Evolutionary conservation across 2,329 filamentous ascomycete genomes (phyloP).

Genomic region (Fusarium stilboides): DNA sequence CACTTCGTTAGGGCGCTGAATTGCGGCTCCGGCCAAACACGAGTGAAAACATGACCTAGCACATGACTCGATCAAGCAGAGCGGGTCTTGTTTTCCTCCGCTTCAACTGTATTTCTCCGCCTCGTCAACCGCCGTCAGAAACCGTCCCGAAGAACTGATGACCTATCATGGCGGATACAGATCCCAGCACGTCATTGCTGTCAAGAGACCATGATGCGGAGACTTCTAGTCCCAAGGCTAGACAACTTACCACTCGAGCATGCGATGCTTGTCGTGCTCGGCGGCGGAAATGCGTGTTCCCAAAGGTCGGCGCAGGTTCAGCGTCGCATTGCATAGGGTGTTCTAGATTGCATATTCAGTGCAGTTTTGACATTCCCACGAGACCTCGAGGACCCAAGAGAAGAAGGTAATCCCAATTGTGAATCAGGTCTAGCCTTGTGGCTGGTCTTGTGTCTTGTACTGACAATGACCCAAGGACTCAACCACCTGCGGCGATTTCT

Average conservation of each 20-base stretch:
- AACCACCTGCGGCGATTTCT: not conserved
- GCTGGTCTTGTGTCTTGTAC: not conserved
- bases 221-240: not conserved
- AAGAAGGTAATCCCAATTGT: not conserved
- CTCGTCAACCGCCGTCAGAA: not conserved
- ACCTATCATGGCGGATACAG: not conserved
- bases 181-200: not conserved
- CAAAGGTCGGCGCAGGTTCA: not conserved
- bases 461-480: not conserved
- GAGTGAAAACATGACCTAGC: not conserved
- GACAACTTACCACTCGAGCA: not conserved
- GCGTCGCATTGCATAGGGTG: slow-evolving; percentile 2
- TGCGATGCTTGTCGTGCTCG: slow-evolving; percentile 19
- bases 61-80: not conserved
- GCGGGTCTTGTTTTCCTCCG: not conserved
- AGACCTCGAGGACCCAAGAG: not conserved
- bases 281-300: slow-evolving; percentile 14
- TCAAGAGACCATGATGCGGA: not conserved
- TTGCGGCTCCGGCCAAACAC: slow-evolving; percentile 4
- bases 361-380: slow-evolving; percentile 5
- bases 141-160: not conserved
- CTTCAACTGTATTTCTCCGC: slow-evolving; percentile 13
- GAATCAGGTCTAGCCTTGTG: too few species aligned
- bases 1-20: not conserved
- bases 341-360: slow-evolving; percentile 10